A percentile compares a stretch with the other conserved stretches of the same genome.
These are phyloP conservation scores for Pseudogymnoascus sp. DNA, from an alignment of 2,329 filamentous ascomycete genomes.

Conservation along the genomic window DNA sequence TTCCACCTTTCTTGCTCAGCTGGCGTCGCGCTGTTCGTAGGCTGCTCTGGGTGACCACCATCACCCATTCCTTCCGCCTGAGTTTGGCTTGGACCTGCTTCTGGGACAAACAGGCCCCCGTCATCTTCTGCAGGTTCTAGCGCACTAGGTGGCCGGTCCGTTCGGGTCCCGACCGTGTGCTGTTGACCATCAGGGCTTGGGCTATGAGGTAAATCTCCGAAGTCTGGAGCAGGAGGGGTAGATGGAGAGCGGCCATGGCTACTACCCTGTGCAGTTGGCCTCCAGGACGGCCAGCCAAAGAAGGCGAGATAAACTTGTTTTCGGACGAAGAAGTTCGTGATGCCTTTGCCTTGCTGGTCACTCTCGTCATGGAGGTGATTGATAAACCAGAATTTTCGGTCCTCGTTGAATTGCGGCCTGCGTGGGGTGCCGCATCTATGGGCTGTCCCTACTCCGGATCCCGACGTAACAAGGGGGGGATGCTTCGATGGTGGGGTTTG, in stretches of 20 bases:
- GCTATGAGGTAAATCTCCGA: not conserved
- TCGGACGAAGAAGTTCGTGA: constrained; percentile 16
- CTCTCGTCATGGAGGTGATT: constrained; percentile 12
- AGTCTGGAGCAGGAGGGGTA: not conserved
- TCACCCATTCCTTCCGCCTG: not conserved
- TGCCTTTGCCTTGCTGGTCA: constrained; percentile 9
- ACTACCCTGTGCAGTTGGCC: not conserved
- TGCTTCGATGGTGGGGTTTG: not conserved
- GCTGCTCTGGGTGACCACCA: not conserved
- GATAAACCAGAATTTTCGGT: constrained; percentile 13
- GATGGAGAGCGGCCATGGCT: not conserved
- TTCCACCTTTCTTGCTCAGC: not conserved
- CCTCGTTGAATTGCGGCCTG: constrained; percentile 9
- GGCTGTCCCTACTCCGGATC: constrained; percentile 2
- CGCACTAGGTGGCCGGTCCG: not conserved
- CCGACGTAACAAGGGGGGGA: constrained; percentile 12
- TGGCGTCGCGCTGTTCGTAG: not conserved
- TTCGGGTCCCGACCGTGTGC: not conserved
- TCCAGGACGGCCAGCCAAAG: constrained; percentile 10
- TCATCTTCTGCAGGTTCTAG: not conserved
- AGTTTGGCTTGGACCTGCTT: not conserved
- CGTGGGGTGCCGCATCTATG: not conserved
- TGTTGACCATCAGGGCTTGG: not conserved
- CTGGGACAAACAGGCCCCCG: not conserved
- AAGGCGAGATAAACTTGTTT: constrained; percentile 16